Conservation (phyloP, 257 asterid genomes). For the Nicotiana obtusifolia region DNA sequence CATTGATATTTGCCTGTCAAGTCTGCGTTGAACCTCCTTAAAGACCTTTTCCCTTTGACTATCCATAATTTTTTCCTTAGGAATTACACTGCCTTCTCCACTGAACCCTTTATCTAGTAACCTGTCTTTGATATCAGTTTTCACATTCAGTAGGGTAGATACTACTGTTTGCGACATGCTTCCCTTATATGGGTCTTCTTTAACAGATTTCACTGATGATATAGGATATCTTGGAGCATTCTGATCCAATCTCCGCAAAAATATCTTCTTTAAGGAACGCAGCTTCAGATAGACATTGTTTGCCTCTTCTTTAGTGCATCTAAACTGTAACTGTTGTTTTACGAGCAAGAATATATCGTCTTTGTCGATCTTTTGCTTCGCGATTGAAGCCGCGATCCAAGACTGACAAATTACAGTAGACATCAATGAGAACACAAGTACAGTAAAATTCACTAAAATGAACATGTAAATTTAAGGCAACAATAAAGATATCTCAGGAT, state of each 20-base stretch:
- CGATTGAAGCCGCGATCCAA: constrained; percentile 58
- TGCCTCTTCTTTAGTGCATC: constrained; percentile 55
- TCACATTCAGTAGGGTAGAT: constrained; percentile 11
- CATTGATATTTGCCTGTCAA: constrained; percentile 35
- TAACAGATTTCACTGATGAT: constrained; percentile 17
- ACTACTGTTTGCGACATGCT: background rate
- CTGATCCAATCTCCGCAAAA: constrained; percentile 25
- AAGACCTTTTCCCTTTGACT: constrained; percentile 15
- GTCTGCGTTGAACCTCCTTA: constrained; percentile 24
- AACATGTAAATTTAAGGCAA: background rate
- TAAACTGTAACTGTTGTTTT: constrained; percentile 40
- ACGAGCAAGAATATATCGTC: constrained; percentile 37
- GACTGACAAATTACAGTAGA: constrained; percentile 35
- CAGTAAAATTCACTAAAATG: background rate
- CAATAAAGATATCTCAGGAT: background rate
- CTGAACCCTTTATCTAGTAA: constrained; percentile 10
- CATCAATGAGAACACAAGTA: background rate
- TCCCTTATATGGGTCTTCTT: constrained; percentile 14
- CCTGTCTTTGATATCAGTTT: constrained; percentile 16
- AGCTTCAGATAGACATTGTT: constrained; percentile 40
- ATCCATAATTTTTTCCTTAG: constrained; percentile 12
- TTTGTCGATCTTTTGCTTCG: constrained; percentile 45
- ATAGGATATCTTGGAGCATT: background rate
- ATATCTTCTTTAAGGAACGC: constrained; percentile 42
- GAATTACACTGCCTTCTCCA: constrained; percentile 8